Evolutionary conservation across 2,329 filamentous ascomycete species (phyloP), one percentile per base, ranked within the genome.

Genomic region (Talaromyces verruculosus): DNA sequence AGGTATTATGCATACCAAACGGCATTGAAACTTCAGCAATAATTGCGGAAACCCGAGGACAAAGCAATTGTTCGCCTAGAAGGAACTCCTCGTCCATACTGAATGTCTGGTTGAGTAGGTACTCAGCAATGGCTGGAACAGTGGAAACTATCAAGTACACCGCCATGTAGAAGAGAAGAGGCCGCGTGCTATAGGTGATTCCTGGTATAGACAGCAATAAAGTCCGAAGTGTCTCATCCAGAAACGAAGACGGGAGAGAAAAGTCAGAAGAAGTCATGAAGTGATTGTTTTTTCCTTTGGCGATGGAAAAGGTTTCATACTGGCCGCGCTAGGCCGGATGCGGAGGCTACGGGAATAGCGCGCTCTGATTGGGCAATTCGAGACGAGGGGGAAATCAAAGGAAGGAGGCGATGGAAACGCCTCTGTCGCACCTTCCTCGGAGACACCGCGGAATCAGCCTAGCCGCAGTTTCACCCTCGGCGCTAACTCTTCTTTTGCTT

Each of bases 361-460:
- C 11, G 6, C 15, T 6, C 37, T 60, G 37, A 60, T 60, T 60
- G 57, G 57, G 5, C 57, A 60, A 60, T 60, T 60, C 37, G 57
- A 30, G 53, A 25, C n/a, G 37, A 2, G 1, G 11, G 10, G 55
- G 33, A 17, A 7, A 58, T 33, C 28, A 37, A 25, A 37, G 55
- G 19, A 59, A 41, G 55, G 19, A 59, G 55, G 11, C 19, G n/a
- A 41, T 17, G 39, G 7, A 41, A 33, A 35, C 37, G 22, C 39
- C 57, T 60, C 10, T 43, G 57, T 60, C 57, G 57, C 57, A 60
- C 57, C 57, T 60, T 60, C 57, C 37, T 45, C 57, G 53, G 53
- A 19, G 53, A 2, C 53, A 57, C 33, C 22, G 53, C 53, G 11
- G 10, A 57, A 37, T 57, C 53, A 37, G 53, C 33, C 53, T 57